A percentile compares a stretch with the other conserved stretches of the same genome.
phyloP scores from a whole-genome alignment of 1,284 basidiomycete genomes.

The Tetrapyrgos nigripes region DNA sequence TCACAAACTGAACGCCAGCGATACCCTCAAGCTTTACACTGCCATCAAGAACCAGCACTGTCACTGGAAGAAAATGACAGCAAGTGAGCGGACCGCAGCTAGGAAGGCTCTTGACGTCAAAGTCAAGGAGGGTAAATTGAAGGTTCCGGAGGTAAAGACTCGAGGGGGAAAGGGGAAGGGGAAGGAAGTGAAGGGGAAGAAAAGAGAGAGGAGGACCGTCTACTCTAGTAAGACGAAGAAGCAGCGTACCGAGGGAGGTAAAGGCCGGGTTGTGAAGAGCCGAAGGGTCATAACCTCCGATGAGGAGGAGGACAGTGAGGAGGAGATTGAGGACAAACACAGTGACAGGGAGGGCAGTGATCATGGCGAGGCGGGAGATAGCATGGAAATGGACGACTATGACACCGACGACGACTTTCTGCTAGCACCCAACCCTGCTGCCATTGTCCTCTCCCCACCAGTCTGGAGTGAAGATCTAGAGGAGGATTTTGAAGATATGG shows the following conservation, averaged over 20 bases:
- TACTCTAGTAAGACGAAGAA: no score
- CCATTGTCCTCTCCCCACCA: no score
- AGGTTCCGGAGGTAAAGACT: no score
- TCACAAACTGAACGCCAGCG: not conserved
- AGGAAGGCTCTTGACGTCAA: not conserved
- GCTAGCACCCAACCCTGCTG: not conserved
- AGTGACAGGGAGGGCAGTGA: not conserved
- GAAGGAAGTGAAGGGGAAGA: no score
- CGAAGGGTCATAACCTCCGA: not conserved
- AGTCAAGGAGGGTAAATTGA: no score
- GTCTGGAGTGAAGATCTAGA: no score
- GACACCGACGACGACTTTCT: not conserved
- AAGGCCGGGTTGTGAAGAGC: not conserved
- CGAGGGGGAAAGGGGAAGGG: no score
- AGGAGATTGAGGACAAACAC: not conserved
- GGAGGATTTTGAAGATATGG: no score
- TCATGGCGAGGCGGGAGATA: not conserved
- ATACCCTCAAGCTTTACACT: not conserved
- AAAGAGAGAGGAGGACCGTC: no score
- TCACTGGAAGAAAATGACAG: not conserved
- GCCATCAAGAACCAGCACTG: not conserved
- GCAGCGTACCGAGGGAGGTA: not conserved
- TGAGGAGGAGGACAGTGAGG: not conserved
- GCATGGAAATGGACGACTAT: not conserved
- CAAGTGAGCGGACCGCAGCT: not conserved